phyloP scores from a whole-genome alignment of 257 asterid species.

The Solanum corneliomulleri region DNA sequence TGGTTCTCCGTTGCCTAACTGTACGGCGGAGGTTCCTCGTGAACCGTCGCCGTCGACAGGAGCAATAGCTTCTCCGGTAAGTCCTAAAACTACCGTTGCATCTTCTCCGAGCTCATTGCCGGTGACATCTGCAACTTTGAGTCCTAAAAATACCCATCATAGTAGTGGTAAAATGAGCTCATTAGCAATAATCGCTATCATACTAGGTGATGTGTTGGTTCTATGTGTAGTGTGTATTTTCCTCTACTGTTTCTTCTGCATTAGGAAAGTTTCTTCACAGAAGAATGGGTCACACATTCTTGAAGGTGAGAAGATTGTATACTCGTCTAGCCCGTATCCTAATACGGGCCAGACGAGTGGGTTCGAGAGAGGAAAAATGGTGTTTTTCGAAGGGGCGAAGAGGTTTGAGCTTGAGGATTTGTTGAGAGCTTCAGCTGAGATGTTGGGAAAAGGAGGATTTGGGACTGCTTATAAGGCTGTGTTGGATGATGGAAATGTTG shows the following conservation, averaged over 20 bases:
- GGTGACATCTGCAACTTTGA: constrained; percentile 18
- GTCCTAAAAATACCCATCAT: constrained; percentile 6
- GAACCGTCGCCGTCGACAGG: constrained; percentile 25
- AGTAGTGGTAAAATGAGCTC: constrained; percentile 29
- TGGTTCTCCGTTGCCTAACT: constrained; percentile 54
- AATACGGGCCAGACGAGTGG: constrained; percentile 23
- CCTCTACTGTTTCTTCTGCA: constrained; percentile 61
- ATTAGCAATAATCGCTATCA: constrained; percentile 46
- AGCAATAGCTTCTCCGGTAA: constrained; percentile 42
- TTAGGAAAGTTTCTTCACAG: constrained; percentile 9
- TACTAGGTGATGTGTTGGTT: constrained; percentile 54
- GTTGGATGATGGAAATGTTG: constrained; percentile 72
- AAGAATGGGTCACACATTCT: constrained; percentile 14
- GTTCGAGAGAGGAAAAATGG: constrained; percentile 56
- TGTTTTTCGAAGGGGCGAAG: constrained; percentile 67
- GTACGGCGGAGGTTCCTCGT: constrained; percentile 29
- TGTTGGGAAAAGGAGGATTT: constrained; percentile 83
- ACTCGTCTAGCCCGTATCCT: constrained; percentile 72
- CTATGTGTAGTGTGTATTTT: constrained; percentile 37
- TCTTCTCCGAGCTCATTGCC: constrained; percentile 56
- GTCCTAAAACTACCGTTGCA: constrained; percentile 27
- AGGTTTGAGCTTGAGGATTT: constrained; percentile 82
- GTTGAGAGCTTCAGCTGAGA: constrained; percentile 87
- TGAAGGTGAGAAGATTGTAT: constrained; percentile 43
- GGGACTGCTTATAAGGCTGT: constrained; percentile 89